Evolutionary conservation across 2,329 filamentous ascomycete species (phyloP).

Genomic region (Emmonsia crescens): DNA sequence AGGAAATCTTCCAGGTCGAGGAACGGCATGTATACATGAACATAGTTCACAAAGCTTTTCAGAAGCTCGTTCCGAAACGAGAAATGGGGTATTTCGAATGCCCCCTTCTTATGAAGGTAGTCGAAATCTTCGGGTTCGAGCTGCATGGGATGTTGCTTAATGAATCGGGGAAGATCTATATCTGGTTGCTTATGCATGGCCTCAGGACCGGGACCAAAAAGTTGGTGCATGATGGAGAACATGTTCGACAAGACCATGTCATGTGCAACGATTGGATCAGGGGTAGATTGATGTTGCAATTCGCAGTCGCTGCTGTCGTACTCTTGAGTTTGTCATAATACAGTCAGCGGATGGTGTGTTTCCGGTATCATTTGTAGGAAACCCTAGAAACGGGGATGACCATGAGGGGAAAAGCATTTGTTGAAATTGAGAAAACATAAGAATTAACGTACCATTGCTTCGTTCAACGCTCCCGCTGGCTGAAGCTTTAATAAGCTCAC

Average conservation of each 20-base stretch:
- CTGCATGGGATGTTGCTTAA: constrained; percentile 66
- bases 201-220: constrained; percentile 31
- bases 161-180: constrained; percentile 52
- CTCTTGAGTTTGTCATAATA: not conserved
- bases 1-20: constrained; percentile 56
- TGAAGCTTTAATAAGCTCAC: not conserved
- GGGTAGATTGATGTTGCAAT: not conserved
- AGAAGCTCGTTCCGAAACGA: constrained; percentile 69
- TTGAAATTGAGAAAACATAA: constrained; percentile 13
- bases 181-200: constrained; percentile 37
- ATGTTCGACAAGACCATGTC: constrained; percentile 17
- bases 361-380: not conserved
- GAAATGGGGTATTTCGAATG: constrained; percentile 61
- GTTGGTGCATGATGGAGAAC: constrained; percentile 27
- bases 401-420: constrained; percentile 20
- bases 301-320: not conserved
- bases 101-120: constrained; percentile 76
- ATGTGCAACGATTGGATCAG: not conserved
- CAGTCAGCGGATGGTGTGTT: not conserved
- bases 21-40: constrained; percentile 89
- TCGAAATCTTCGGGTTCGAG: constrained; percentile 72
- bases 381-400: not conserved
- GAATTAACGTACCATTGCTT: constrained; percentile 25
- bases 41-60: constrained; percentile 74
- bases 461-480: constrained; percentile 10